These are phyloP conservation scores for Casuarina equisetifolia DNA, from an alignment of 306 rosid species.

Conservation along the genomic window DNA sequence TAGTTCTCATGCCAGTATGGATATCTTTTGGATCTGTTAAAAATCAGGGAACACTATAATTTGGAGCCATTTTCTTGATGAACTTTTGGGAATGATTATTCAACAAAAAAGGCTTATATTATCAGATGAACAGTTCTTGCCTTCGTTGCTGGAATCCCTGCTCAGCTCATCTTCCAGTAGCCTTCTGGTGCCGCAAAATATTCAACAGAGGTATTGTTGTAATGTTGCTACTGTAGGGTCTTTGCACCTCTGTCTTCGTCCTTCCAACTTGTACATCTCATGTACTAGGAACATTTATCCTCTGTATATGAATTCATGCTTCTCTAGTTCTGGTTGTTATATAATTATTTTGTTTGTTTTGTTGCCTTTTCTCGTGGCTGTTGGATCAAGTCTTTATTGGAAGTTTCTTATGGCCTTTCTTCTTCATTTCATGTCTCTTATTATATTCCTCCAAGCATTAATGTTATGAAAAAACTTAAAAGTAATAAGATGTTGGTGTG, in stretches of 20 bases:
- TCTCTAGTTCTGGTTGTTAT: neutral
- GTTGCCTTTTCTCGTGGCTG: neutral
- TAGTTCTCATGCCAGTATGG: constrained; percentile 11
- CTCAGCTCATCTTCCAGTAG: constrained; percentile 55
- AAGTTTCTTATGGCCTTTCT: neutral
- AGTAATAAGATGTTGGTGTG: too few relatives aligned
- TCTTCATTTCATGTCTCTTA: neutral
- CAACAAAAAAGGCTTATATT: constrained; percentile 75
- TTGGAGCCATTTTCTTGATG: constrained; percentile 67
- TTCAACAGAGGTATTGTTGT: constrained; percentile 64
- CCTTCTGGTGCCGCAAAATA: constrained; percentile 63
- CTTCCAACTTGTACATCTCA: neutral
- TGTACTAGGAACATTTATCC: neutral
- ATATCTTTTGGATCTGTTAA: constrained; percentile 21
- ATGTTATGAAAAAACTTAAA: neutral
- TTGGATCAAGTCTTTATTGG: neutral
- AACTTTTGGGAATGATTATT: constrained; percentile 56
- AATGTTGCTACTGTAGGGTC: constrained; percentile 11
- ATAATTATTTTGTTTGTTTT: neutral
- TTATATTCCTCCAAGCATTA: neutral
- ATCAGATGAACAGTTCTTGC: constrained; percentile 71
- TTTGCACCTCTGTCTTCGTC: neutral
- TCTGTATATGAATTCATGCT: neutral
- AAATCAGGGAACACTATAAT: constrained; percentile 62
- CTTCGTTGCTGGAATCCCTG: constrained; percentile 65